Evolutionary conservation across 768 basidiomycete species (phyloP), one percentile per base, ranked within the genome.

Genomic region (Kwoniella mangroviensis): DNA sequence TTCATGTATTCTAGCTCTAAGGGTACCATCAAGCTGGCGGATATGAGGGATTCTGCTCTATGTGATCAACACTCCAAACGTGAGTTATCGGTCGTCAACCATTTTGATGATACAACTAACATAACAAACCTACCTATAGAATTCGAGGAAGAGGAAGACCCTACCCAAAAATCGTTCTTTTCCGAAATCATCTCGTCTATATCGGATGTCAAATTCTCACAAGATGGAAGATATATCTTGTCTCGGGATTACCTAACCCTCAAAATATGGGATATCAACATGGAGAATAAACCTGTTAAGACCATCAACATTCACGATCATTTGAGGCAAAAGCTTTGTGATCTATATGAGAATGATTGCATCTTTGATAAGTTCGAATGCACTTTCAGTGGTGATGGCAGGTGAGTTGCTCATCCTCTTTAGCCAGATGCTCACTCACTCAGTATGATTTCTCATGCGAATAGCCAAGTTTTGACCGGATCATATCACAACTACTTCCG

Each of bases 401-500:
- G 84, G 96, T 89, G 69, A 75, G 86, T 85, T n/a, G 86, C 85
- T n/a, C 13, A 21, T 34, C 28, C n/a, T 49, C 21, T 21, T 10
- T n/a, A 12, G 41, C n/a, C 34, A 34, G 34, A 34, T 34, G 34
- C 34, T 6, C 34, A 34, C 34, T 34, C 34, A 34, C 34, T 34
- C 6, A 34, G 34, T 34, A 34, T 34, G 34, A 34, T 34, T 34
- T 7, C 9, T 34, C 34, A 34, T 34, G 34, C 34, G 34, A 51
- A 10, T 78, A 99, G 97, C 79, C 90, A 95, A 83, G 94, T 98
- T 69, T 86, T 99, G 73, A 98, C 97, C n/a, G 97, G 97, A 54
- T 98, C 97, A 61, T 99, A 99, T 86, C 96, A 98, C 86, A 99
- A 99, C 85, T 98, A 96, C 86, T 95, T 99, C 91, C 94, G 94